These are phyloP conservation scores for Aquanectria penicillioides DNA, from an alignment of 2,329 filamentous ascomycete genomes.

Conservation along the genomic window DNA sequence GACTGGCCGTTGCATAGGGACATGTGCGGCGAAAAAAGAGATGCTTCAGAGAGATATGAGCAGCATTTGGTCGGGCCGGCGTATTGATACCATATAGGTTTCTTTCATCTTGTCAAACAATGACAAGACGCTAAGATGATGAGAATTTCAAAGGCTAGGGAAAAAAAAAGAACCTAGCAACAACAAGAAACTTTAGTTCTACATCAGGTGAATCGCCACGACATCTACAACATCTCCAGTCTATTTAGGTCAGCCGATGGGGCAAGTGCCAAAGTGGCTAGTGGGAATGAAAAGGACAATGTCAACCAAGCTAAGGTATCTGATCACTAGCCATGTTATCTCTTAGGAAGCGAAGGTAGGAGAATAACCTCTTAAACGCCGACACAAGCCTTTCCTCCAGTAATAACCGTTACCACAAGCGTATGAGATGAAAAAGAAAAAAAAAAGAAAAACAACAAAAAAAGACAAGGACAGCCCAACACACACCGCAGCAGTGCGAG, in stretches of 20 bases:
- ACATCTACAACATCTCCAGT: neutral
- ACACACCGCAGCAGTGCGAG: constrained; percentile 18
- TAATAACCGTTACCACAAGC: constrained; percentile 24
- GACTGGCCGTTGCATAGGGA: too few relatives aligned
- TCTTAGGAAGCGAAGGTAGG: constrained; percentile 47
- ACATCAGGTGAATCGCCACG: too few relatives aligned
- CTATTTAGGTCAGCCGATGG: neutral
- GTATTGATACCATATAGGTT: constrained; percentile 4
- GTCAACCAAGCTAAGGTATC: constrained; percentile 47
- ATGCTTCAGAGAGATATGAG: too few relatives aligned
- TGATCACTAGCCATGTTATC: constrained; percentile 49
- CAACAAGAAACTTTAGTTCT: neutral
- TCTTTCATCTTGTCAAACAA: neutral
- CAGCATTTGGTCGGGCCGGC: neutral
- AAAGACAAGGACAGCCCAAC: too few relatives aligned
- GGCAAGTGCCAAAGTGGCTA: neutral
- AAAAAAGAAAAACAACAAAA: too few relatives aligned
- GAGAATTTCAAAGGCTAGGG: too few relatives aligned
- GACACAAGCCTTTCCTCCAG: constrained; percentile 36
- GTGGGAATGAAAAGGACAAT: constrained; percentile 18
- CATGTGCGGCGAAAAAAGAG: too few relatives aligned
- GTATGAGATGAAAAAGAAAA: constrained; percentile 16
- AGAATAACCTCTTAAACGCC: constrained; percentile 44
- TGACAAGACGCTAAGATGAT: constrained; percentile 1
- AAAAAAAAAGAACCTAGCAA: neutral